phyloP scores from a whole-genome alignment of 2,329 filamentous ascomycete species.

The Sclerotinia sclerotiorum region DNA sequence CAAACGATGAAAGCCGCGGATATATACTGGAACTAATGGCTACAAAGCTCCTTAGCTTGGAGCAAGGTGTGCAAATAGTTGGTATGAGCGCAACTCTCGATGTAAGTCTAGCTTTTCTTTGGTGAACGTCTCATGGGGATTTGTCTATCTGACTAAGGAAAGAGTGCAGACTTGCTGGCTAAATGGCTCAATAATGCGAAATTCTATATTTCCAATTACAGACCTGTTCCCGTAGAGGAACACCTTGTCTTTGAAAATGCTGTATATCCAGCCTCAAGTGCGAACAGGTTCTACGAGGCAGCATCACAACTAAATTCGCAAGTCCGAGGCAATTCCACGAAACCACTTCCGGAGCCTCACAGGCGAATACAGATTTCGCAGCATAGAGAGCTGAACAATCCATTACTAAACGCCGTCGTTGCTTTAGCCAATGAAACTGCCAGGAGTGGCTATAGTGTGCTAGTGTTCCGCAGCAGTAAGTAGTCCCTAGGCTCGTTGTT shows the following conservation, averaged over 20 bases:
- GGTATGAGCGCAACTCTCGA: constrained; percentile 80
- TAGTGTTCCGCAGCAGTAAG: constrained; percentile 70
- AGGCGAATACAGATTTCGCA: constrained; percentile 55
- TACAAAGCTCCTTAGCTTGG: constrained; percentile 69
- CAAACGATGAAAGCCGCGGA: constrained; percentile 74
- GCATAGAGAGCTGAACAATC: constrained; percentile 62
- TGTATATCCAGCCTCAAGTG: constrained; percentile 63
- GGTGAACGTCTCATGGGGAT: not conserved
- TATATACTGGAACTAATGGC: constrained; percentile 74
- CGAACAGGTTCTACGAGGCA: constrained; percentile 57
- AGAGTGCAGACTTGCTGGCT: constrained; percentile 70
- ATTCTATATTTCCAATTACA: constrained; percentile 70
- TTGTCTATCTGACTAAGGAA: constrained; percentile 18
- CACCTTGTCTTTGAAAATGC: constrained; percentile 70
- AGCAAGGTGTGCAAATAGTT: constrained; percentile 66
- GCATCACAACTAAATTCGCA: constrained; percentile 44
- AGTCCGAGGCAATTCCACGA: constrained; percentile 39
- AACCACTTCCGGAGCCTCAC: constrained; percentile 44
- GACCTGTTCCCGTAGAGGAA: constrained; percentile 74
- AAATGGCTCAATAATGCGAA: constrained; percentile 66
- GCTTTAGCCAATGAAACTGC: constrained; percentile 69
- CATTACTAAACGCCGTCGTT: constrained; percentile 69
- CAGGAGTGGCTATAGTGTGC: constrained; percentile 64
- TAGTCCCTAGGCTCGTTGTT: not conserved
- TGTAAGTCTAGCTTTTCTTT: constrained; percentile 44